Evolutionary conservation across 257 asterid genomes (phyloP), one percentile per base, ranked within the genome.

Genomic region (Nicotiana paniculata): DNA sequence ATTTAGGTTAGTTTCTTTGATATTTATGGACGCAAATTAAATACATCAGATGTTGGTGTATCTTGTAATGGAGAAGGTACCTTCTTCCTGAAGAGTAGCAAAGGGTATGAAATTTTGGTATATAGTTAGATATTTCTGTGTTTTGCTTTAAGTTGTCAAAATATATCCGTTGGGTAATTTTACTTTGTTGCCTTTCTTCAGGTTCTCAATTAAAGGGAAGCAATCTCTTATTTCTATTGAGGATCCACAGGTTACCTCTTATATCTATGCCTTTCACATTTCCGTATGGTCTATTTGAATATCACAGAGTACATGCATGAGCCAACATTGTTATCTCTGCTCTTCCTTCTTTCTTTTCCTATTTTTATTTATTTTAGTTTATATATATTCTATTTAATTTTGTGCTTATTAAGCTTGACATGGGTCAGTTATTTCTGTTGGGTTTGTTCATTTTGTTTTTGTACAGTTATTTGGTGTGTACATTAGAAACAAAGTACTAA

Each of bases 181-280:
- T 37, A 39, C 76, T 80, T 77, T 81, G 62, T 33, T 18, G 3
- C 61, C 59, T 74, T 64, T 80, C 33, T 83, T 63, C 92, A 95
- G 99, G 91, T 96, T 93, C 89, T 65, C 88, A 77, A 78, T 63
- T 62, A 90, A 90, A 35, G 96, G 92, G 80, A 90, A 90, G 83
- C 86, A 93, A 58, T 86, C 88, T 80, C 86, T 91, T 33, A 88
- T 96, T 26, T 87, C 99, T 82, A 96, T 96, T 65, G 93, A 93
- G 89, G 99, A 96, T 81, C 99, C 99, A 65, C 99, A 96, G 99
- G 99, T 96, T 72, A 79, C 62, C 59, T 61, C 26, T 59, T 79
- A 46, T 66, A 15, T 78, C 65, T 63, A 30, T 15, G 85, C 16
- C 33, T 62, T 77, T 80, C 70, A 85, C 67, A 80, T 30, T 53